Evolutionary conservation across 805 yeast genomes (phyloP).

Genomic region (Suhomyces xylopsoci): DNA sequence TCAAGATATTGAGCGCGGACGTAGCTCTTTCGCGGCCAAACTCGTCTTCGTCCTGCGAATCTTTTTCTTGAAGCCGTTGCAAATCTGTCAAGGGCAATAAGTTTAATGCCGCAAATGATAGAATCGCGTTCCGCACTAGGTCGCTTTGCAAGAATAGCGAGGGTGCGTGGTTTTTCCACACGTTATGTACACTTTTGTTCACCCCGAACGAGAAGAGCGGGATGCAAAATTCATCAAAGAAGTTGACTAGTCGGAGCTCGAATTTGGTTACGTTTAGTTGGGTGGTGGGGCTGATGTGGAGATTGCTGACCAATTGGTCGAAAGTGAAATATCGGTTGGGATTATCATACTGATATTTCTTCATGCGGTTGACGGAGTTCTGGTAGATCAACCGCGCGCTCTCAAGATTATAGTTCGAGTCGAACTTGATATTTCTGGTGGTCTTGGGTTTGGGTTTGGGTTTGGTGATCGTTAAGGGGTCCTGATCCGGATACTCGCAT

Average conservation of each 20-base stretch:
- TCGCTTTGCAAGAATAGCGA: slow-evolving; percentile 19
- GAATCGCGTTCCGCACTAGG: slow-evolving; percentile 25
- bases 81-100: slow-evolving; percentile 23
- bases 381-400: neutral
- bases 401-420: neutral
- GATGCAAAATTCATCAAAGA: slow-evolving; percentile 28
- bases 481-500: slow-evolving; percentile 20
- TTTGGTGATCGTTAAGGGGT: neutral
- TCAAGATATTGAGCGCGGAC: neutral
- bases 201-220: slow-evolving; percentile 24
- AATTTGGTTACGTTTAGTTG: slow-evolving; percentile 20
- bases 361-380: neutral
- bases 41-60: neutral
- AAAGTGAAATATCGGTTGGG: slow-evolving; percentile 1
- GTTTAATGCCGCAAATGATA: slow-evolving; percentile 23
- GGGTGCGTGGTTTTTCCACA: slow-evolving; percentile 29
- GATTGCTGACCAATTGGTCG: slow-evolving; percentile 1
- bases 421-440: neutral
- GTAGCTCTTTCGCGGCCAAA: neutral
- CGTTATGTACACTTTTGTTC: slow-evolving; percentile 16
- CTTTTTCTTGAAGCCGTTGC: slow-evolving; percentile 6
- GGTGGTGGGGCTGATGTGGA: slow-evolving; percentile 13
- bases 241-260: slow-evolving; percentile 24
- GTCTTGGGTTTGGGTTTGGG: neutral
- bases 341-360: neutral